Evolutionary conservation across 106 monocot species (phyloP).

Genomic region (Triglochin maritima): DNA sequence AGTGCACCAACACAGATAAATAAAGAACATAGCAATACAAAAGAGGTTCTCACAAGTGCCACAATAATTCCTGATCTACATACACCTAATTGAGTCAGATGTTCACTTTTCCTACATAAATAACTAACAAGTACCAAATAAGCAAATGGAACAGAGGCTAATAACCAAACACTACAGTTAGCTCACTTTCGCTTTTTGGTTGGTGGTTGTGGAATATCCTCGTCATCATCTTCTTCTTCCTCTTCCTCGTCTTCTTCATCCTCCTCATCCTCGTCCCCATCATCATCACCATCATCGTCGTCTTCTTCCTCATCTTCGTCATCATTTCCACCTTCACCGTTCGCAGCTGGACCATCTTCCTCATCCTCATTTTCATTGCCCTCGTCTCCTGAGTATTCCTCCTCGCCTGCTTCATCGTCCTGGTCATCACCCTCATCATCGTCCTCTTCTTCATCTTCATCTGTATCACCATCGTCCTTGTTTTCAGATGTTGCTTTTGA

Average conservation of each 20-base stretch:
- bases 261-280: neutral
- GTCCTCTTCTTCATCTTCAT: neutral
- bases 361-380: slow-evolving; percentile 1
- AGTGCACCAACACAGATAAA: too few relatives aligned
- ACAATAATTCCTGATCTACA: too few relatives aligned
- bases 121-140: too few relatives aligned
- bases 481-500: neutral
- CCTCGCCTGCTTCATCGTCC: neutral
- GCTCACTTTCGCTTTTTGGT: slow-evolving; percentile 3
- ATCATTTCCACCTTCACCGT: slow-evolving; percentile 5
- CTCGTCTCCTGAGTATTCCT: neutral
- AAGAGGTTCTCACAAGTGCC: too few relatives aligned
- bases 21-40: too few relatives aligned
- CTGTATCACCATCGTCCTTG: slow-evolving; percentile 1
- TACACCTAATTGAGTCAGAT: too few relatives aligned
- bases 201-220: slow-evolving; percentile 9
- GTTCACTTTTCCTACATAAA: too few relatives aligned
- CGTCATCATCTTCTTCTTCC: neutral
- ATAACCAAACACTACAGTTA: neutral
- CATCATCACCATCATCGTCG: neutral
- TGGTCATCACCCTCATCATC: neutral
- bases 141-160: too few relatives aligned
- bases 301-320: neutral
- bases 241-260: slow-evolving; percentile 1
- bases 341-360: slow-evolving; percentile 2